Evolutionary conservation across 345 rosid species (phyloP).

Genomic region (Salix suchowensis): DNA sequence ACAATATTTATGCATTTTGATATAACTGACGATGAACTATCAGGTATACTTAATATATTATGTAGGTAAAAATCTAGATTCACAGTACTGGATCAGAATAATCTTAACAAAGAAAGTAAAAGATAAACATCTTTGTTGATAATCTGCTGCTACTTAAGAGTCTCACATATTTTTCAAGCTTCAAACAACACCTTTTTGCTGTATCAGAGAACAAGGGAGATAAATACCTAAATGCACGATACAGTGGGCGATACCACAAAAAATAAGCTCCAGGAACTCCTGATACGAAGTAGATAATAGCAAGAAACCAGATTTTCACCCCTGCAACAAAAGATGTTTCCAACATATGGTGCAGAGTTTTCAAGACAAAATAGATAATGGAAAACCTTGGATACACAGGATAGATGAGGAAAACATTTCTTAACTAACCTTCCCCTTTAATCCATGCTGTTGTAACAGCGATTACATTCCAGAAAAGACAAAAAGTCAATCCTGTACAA

Average conservation of each 20-base stretch:
- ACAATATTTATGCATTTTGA: neutral
- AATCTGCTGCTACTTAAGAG: neutral
- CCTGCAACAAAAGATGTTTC: conserved; percentile 35
- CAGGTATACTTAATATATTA: neutral
- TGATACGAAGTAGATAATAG: conserved; percentile 79
- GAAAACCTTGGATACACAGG: neutral
- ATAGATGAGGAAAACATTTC: neutral
- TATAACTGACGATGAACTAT: neutral
- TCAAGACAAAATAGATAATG: neutral
- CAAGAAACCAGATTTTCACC: conserved; percentile 91
- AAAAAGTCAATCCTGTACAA: conserved; percentile 67
- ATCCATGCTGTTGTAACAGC: conserved; percentile 86
- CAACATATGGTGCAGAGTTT: neutral
- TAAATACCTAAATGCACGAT: conserved; percentile 78
- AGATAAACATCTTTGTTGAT: neutral
- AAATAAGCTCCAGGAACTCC: conserved; percentile 69
- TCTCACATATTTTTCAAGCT: neutral
- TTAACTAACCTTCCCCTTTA: conserved; percentile 64
- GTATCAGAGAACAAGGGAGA: neutral
- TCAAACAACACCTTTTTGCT: neutral
- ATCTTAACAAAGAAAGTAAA: neutral
- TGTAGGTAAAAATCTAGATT: neutral
- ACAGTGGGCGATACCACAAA: conserved; percentile 84
- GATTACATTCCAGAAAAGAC: conserved; percentile 82
- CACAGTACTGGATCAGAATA: neutral